Evolutionary conservation across 2,329 filamentous ascomycete species (phyloP), one percentile per base, ranked within the genome.

Genomic region (Colletotrichum gigasporum): DNA sequence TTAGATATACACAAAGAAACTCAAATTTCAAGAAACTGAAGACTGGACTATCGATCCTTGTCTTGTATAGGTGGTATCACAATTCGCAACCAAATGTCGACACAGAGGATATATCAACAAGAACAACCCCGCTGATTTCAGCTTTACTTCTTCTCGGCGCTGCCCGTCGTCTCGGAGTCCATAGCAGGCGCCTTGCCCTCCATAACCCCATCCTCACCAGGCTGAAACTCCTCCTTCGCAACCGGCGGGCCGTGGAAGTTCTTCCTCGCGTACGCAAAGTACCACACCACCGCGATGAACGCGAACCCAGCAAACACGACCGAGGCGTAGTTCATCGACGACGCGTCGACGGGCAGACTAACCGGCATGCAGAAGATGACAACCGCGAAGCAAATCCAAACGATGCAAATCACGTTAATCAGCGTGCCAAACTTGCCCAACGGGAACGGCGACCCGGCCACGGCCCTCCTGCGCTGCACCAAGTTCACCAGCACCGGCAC

Each of bases 301-400:
- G 83, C 88, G 63, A 91, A 90, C 0, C 84, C 87, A 3, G 85
- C 83, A 75, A 91, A 90, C 5, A 90, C 89, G 7, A 87, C 88
- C 16, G 83, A 87, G 2, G 88, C 88, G 71, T 90, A 91, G 74
- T 91, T 91, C 88, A 91, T 91, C 16, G 77, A 80, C 11, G 74
- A 75, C 4, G 87, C 73, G 10, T 81, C 79, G 3, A 90, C 87
- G 0, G 87, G 85, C 9, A 90, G 73, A 3, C 84, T 82, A 5
- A 87, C 84, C 2, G 88, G 91, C 90, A 94, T 92, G 73, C 90
- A 93, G 79, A 93, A 94, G 44, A 94, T 79, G 59, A 91, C 84
- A 14, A 92, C 84, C 1, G 90, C 85, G 16, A 94, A 81, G 30
- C 80, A 75, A 62, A 94, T 92, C 91, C 91, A 94, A 37, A 80